phyloP scores from a whole-genome alignment of 495 filamentous ascomycete species.

The Talaromyces ruber region DNA sequence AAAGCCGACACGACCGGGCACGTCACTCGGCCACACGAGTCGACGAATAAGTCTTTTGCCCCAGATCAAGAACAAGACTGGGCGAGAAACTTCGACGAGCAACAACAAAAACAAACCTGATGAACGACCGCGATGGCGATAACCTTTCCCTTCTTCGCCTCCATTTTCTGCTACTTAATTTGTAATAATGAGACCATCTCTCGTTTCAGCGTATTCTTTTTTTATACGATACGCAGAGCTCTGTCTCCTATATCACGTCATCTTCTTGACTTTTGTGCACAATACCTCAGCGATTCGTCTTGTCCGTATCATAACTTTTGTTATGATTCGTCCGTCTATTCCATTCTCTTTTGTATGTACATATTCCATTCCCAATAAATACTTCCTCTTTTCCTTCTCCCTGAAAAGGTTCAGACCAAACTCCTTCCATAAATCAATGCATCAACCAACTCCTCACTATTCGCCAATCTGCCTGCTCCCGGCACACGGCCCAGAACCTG shows the following conservation, averaged over 20 bases:
- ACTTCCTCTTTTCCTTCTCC: not conserved
- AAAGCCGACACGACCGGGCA: conserved; percentile 32
- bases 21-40: conserved; percentile 36
- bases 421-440: conserved; percentile 38
- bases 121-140: conserved; percentile 32
- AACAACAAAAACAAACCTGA: conserved; percentile 20
- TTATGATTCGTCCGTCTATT: conserved; percentile 1
- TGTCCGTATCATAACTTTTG: not conserved
- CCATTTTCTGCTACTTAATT: conserved; percentile 10
- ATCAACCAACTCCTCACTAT: conserved; percentile 36
- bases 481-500: conserved; percentile 82
- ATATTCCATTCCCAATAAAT: conserved; percentile 3
- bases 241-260: conserved; percentile 3
- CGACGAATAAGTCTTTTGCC: conserved; percentile 44
- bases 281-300: not conserved
- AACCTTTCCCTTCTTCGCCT: conserved; percentile 10
- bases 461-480: conserved; percentile 28
- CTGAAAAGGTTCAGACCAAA: conserved; percentile 11
- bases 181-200: not conserved
- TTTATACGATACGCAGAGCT: conserved; percentile 7
- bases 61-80: conserved; percentile 23
- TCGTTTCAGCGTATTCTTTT: conserved; percentile 11
- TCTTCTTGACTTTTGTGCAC: not conserved
- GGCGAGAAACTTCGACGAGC: conserved; percentile 18
- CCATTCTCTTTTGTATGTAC: conserved; percentile 7